Percentiles rank a stretch among this genome's conserved stretches.
Evolutionary conservation across 2,329 filamentous ascomycete species (phyloP).

Genomic region (Phoma sp.): DNA sequence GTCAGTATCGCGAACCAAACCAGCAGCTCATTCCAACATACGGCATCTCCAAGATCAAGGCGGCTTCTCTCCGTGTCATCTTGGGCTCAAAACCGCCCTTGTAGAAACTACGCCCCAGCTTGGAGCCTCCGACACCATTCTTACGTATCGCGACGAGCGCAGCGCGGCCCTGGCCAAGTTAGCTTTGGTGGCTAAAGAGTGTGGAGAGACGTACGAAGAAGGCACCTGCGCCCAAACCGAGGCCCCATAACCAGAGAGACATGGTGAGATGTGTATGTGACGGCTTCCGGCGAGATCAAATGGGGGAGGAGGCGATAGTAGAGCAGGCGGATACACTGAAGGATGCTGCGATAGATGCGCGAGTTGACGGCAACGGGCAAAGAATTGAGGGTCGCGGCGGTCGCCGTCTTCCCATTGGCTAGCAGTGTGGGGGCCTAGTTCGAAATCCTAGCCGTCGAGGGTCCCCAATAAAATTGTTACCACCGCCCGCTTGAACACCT

Average conservation of each 20-base stretch:
- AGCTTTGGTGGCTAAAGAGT: not conserved
- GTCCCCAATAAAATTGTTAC: slow-evolving; percentile 25
- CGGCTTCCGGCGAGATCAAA: not conserved
- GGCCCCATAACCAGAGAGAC: slow-evolving; percentile 65
- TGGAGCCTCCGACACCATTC: slow-evolving; percentile 71
- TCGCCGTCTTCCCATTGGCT: slow-evolving; percentile 13
- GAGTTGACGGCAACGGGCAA: slow-evolving; percentile 13
- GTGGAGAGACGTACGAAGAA: slow-evolving; percentile 61
- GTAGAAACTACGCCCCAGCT: slow-evolving; percentile 90
- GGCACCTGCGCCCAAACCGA: slow-evolving; percentile 68
- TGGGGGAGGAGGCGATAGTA: not conserved
- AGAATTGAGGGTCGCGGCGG: slow-evolving; percentile 30
- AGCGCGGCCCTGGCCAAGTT: slow-evolving; percentile 74
- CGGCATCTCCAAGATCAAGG: slow-evolving; percentile 89
- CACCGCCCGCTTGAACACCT: slow-evolving; percentile 17
- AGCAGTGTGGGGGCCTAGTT: not conserved
- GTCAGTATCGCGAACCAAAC: slow-evolving; percentile 7
- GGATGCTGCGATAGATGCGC: slow-evolving; percentile 7
- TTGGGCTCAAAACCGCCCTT: slow-evolving; percentile 97
- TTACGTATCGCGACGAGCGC: slow-evolving; percentile 87
- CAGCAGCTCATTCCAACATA: slow-evolving; percentile 54
- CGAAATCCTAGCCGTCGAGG: slow-evolving; percentile 26
- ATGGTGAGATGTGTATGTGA: slow-evolving; percentile 46
- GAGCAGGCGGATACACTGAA: not conserved
- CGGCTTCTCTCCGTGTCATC: slow-evolving; percentile 92